Base-by-base conservation (phyloP, 495 filamentous ascomycete genomes). In the Mytilinidion resinicola region DNA sequence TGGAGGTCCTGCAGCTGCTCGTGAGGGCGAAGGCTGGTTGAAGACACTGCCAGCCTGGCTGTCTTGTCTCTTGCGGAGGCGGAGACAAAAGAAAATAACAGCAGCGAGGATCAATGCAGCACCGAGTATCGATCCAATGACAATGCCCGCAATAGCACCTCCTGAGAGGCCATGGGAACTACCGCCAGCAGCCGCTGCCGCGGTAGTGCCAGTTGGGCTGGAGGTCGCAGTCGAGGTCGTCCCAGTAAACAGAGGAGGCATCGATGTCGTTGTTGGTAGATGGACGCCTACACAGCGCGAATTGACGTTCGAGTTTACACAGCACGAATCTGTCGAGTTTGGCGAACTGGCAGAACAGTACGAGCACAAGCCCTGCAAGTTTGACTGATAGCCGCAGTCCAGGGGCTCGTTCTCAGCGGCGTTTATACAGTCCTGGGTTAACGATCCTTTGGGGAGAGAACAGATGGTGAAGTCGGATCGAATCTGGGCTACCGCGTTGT, bases 311-410 rank as follows among this genome's bases (percentile, higher is more conserved):
- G 91, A 84, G 63, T 83, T 88, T 54, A 87, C 82, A 67, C 95
- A 99, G 76, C 95, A 99, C 0, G 91, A 93, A 71, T 99, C 95
- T 51, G 90, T 97, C 14, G 89, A 84, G 72, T 96, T 96, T 39
- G 85, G 80, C 30, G 91, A 90, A 64, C 86, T 91, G 11, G 82
- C 76, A 30, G 79, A 79, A 71, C 95, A 99, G 66, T 91, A 96
- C 14, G 83, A 79, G 74, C 95, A 99, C 42, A 99, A 77, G 1
- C 91, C 91, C 60, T 87, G 74, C 0, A 89, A 81, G 71, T 95
- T 97, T 15, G 81, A 74, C 34, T 80, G 80, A 70, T 84, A 99
- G 43, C 95, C 95, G 73, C 95, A 99, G 64, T 97, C 85, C 36
- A 86, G 72, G 0, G 85, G 84, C 73, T 99, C 91, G 68, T 97